These are phyloP conservation scores for Vanrija pseudolonga DNA, from an alignment of 1,284 basidiomycete genomes.

Conservation along the genomic window DNA sequence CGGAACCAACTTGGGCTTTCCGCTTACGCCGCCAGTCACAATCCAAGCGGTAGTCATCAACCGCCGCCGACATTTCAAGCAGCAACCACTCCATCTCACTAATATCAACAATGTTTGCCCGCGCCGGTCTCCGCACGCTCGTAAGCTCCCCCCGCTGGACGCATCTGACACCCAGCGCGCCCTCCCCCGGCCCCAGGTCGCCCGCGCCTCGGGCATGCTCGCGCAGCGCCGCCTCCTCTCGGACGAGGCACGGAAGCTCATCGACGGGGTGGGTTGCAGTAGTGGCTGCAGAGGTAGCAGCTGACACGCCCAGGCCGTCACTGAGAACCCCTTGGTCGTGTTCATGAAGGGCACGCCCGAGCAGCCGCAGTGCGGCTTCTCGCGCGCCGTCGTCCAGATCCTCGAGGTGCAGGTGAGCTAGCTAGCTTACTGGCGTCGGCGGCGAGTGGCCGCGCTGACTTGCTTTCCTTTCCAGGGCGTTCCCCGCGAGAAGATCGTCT, in stretches of 20 bases:
- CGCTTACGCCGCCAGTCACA: no score
- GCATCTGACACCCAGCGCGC: slow-evolving; percentile 27
- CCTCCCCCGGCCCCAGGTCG: slow-evolving; percentile 39
- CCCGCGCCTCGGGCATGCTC: slow-evolving; percentile 27
- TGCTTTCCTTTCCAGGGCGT: no score
- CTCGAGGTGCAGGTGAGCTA: slow-evolving; percentile 69
- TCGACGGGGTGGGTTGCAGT: slow-evolving; percentile 49
- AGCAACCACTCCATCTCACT: not conserved
- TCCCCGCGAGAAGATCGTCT: slow-evolving; percentile 69
- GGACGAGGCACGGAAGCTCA: slow-evolving; percentile 51
- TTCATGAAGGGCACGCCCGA: slow-evolving; percentile 89
- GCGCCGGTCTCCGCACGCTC: slow-evolving; percentile 42
- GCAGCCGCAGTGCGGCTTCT: slow-evolving; percentile 80
- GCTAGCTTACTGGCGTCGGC: no score
- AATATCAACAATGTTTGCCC: slow-evolving; percentile 38
- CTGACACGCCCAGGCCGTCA: slow-evolving; percentile 55
- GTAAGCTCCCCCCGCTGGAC: slow-evolving; percentile 20
- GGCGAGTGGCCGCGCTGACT: no score
- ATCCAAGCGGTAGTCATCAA: no score
- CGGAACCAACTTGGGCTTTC: no score
- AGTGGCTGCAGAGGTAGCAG: no score
- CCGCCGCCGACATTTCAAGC: not conserved
- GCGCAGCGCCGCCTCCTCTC: slow-evolving; percentile 48
- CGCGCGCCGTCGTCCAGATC: slow-evolving; percentile 85
- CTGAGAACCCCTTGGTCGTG: slow-evolving; percentile 70